Evolutionary conservation across 2,329 filamentous ascomycete genomes (phyloP).

Genomic region (Penicillium freii): DNA sequence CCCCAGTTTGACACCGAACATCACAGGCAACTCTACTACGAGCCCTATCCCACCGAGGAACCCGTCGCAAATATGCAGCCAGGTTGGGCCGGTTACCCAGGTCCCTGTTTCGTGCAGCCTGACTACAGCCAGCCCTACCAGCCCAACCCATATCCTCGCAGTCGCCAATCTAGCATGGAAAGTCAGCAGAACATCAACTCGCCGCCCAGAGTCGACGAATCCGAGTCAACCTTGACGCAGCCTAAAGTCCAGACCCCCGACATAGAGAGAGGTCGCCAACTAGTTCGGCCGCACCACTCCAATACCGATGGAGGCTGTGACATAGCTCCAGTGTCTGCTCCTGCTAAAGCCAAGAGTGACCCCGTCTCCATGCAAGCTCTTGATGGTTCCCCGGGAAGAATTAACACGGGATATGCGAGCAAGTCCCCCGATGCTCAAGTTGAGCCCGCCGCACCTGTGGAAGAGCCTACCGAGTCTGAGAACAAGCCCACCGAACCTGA

Average conservation of each 20-base stretch:
- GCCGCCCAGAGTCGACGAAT: background rate
- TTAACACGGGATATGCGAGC: background rate
- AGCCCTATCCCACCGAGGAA: background rate
- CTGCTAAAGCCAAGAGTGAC: background rate
- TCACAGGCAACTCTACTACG: slow-evolving; percentile 1
- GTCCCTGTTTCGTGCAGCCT: background rate
- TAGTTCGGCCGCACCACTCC: background rate
- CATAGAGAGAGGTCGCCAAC: slow-evolving; percentile 2
- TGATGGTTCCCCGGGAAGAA: background rate
- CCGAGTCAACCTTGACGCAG: background rate
- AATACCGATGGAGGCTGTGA: slow-evolving; percentile 5
- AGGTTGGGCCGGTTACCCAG: background rate
- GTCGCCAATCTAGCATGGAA: background rate
- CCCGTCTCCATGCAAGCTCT: background rate
- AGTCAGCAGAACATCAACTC: background rate
- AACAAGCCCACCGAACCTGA: background rate
- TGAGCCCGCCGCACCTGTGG: background rate
- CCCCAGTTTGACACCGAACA: slow-evolving; percentile 6
- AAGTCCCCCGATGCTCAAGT: background rate
- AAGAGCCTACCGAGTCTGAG: background rate
- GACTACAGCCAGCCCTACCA: background rate
- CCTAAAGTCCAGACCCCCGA: background rate
- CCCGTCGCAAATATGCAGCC: background rate
- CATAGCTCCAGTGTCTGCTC: background rate
- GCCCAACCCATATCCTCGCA: background rate